A percentile compares a stretch with the other conserved stretches of the same genome.
Conservation (phyloP, 257 asterid genomes). For the Capsicum baccatum region DNA sequence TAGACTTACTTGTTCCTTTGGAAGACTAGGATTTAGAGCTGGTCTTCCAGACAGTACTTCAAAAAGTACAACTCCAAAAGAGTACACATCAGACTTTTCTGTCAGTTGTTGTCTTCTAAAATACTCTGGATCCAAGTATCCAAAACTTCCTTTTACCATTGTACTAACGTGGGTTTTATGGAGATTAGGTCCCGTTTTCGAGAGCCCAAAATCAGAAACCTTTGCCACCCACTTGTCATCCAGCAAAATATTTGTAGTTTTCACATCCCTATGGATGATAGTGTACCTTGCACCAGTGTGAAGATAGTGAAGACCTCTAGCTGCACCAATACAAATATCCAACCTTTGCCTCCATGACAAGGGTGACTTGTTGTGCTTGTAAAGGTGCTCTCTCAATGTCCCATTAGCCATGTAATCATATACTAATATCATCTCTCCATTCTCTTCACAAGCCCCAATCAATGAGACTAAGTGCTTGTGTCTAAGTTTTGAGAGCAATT, state of each 20-base stretch:
- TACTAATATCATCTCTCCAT: conserved; percentile 74
- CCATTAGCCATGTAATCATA: conserved; percentile 89
- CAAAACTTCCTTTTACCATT: conserved; percentile 77
- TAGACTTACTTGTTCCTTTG: conserved; percentile 65
- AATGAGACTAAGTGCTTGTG: conserved; percentile 77
- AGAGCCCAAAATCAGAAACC: conserved; percentile 83
- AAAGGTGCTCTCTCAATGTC: conserved; percentile 76
- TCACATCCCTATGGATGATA: conserved; percentile 83
- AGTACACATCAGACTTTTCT: conserved; percentile 78
- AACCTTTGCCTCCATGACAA: conserved; percentile 67
- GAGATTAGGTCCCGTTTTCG: conserved; percentile 57
- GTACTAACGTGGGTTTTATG: conserved; percentile 75
- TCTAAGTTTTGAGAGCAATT: conserved; percentile 74
- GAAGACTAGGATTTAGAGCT: conserved; percentile 56
- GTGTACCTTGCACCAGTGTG: conserved; percentile 82
- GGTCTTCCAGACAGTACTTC: conserved; percentile 75
- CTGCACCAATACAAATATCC: conserved; percentile 76
- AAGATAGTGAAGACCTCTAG: conserved; percentile 79
- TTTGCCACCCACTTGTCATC: conserved; percentile 76
- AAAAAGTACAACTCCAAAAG: conserved; percentile 74
- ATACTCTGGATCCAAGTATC: conserved; percentile 83
- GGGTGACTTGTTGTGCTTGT: conserved; percentile 36
- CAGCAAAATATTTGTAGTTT: conserved; percentile 69
- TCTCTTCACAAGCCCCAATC: conserved; percentile 81
- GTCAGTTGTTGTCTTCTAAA: conserved; percentile 69